Conservation (phyloP, 306 rosid species). For the Cicer yamashitae region DNA sequence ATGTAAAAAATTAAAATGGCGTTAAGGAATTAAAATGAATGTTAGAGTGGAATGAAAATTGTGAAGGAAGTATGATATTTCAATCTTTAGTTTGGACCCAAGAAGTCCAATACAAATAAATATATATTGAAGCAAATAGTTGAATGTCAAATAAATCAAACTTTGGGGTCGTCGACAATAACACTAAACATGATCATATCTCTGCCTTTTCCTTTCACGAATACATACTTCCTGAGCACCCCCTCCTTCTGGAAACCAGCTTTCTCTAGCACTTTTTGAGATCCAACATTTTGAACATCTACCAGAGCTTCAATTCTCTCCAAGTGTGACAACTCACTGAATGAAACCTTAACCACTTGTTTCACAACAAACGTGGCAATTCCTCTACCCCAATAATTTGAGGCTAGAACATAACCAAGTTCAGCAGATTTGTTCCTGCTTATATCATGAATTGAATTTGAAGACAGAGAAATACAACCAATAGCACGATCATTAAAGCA, state of each 20-base stretch:
- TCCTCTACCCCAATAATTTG: conserved; percentile 76
- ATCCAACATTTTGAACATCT: conserved; percentile 67
- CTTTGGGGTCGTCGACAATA: conserved; percentile 48
- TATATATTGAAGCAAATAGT: no score
- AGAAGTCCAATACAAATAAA: no score
- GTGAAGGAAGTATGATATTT: no score
- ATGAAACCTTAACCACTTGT: conserved; percentile 53
- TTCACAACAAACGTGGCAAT: conserved; percentile 65
- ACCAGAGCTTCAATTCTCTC: conserved; percentile 81
- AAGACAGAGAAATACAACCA: conserved; percentile 57
- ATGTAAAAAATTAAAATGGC: no score
- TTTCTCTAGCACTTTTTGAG: conserved; percentile 76
- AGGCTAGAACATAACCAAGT: conserved; percentile 69
- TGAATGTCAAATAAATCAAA: not conserved
- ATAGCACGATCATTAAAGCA: conserved; percentile 60
- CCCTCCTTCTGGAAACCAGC: conserved; percentile 76
- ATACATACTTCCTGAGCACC: conserved; percentile 55
- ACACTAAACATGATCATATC: conserved; percentile 65
- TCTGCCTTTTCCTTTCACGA: conserved; percentile 53
- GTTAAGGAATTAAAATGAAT: no score
- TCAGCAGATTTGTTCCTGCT: conserved; percentile 52
- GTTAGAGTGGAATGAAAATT: no score
- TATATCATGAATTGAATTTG: conserved; percentile 39
- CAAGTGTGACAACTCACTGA: conserved; percentile 57
- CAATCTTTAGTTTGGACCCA: no score